phyloP scores from a whole-genome alignment of 768 basidiomycete species.

The Boletus vinaceobasis region DNA sequence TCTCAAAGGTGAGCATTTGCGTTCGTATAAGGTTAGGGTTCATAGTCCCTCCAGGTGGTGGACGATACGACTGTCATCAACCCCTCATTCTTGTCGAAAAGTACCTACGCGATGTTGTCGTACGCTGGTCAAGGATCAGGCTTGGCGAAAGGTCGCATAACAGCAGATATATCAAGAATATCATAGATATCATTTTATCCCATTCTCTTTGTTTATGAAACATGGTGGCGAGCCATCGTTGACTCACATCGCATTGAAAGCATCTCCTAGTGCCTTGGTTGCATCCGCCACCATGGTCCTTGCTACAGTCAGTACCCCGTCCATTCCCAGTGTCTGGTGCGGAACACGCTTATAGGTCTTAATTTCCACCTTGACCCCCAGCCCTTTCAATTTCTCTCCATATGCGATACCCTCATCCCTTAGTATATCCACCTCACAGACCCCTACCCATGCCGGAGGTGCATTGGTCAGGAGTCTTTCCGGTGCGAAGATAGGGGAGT shows the following conservation, averaged over 20 bases:
- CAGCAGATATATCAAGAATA: slow-evolving; percentile 23
- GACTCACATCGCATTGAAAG: slow-evolving; percentile 5
- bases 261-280: slow-evolving; percentile 18
- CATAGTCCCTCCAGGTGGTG: slow-evolving; percentile 51
- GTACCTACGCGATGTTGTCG: slow-evolving; percentile 49
- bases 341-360: slow-evolving; percentile 55
- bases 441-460: slow-evolving; percentile 59
- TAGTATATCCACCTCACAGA: slow-evolving; percentile 65
- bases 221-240: neutral
- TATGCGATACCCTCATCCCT: slow-evolving; percentile 64
- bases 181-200: slow-evolving; percentile 14
- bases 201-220: neutral
- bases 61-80: slow-evolving; percentile 80
- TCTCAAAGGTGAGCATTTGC: slow-evolving; percentile 64
- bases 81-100: slow-evolving; percentile 72
- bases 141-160: slow-evolving; percentile 27
- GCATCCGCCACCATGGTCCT: slow-evolving; percentile 21
- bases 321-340: slow-evolving; percentile 74
- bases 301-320: slow-evolving; percentile 36
- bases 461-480: slow-evolving; percentile 46
- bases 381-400: slow-evolving; percentile 50
- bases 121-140: slow-evolving; percentile 28
- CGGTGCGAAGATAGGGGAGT: slow-evolving; percentile 69
- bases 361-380: slow-evolving; percentile 52
- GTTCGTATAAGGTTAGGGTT: neutral